A percentile compares a stretch with the other conserved stretches of the same genome.
Evolutionary conservation across 148 eudicot genomes (phyloP).

Genomic region (Fagopyrum esculentum): DNA sequence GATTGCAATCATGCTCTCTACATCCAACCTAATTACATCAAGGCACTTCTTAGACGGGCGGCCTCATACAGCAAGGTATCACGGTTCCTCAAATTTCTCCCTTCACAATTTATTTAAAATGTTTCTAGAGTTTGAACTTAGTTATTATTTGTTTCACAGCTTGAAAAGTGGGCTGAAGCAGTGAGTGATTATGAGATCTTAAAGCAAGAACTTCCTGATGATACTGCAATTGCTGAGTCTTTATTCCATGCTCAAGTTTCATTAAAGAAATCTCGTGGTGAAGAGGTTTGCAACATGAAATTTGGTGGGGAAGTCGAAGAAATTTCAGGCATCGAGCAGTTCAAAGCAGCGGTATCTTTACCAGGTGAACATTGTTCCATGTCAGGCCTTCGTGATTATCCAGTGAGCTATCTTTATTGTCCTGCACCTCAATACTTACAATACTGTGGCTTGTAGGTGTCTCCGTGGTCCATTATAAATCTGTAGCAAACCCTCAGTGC

Average conservation of each 20-base stretch:
- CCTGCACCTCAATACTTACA: neutral
- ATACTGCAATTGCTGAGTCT: slow-evolving; percentile 75
- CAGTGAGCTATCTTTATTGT: neutral
- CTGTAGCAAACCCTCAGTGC: slow-evolving; percentile 40
- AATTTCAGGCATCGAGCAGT: slow-evolving; percentile 55
- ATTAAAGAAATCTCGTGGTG: slow-evolving; percentile 70
- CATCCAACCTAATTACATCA: slow-evolving; percentile 67
- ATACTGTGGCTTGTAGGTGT: slow-evolving; percentile 38
- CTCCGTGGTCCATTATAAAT: slow-evolving; percentile 60
- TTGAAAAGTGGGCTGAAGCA: slow-evolving; percentile 80
- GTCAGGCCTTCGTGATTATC: neutral
- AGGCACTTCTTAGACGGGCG: slow-evolving; percentile 90
- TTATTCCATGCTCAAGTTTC: slow-evolving; percentile 80
- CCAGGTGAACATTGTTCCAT: slow-evolving; percentile 31
- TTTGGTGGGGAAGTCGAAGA: slow-evolving; percentile 56
- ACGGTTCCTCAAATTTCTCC: neutral
- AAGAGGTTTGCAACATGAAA: slow-evolving; percentile 67
- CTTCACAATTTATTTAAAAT: neutral
- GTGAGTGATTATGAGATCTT: slow-evolving; percentile 76
- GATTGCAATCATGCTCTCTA: slow-evolving; percentile 82
- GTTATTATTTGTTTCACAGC: slow-evolving; percentile 34
- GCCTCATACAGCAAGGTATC: slow-evolving; percentile 70
- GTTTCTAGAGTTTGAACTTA: neutral
- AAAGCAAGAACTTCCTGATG: slow-evolving; percentile 59
- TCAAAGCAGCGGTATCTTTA: slow-evolving; percentile 60